Conservation (phyloP, 75 land plant genomes). For the Chamaecyparis obtusa region DNA sequence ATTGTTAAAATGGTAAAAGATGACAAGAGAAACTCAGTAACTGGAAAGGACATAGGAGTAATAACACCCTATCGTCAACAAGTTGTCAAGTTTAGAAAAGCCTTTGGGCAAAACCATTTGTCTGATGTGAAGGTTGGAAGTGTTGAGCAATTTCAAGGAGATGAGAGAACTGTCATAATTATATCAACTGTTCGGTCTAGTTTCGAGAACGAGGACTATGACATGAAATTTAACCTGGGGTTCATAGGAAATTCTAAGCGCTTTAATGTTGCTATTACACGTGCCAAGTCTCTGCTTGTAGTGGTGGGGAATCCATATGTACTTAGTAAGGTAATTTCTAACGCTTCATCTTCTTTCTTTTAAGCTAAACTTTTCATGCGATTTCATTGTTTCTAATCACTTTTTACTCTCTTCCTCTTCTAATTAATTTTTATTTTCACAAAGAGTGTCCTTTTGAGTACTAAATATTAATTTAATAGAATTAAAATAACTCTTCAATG, state of each 20-base stretch:
- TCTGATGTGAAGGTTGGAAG: slow-evolving; percentile 75
- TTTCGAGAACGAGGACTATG: slow-evolving; percentile 71
- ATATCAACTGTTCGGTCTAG: slow-evolving; percentile 88
- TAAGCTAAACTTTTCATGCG: background rate
- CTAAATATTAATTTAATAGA: background rate
- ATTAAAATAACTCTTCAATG: background rate
- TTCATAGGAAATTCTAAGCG: slow-evolving; percentile 82
- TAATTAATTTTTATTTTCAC: background rate
- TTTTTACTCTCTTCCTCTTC: background rate
- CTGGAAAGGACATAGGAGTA: slow-evolving; percentile 72
- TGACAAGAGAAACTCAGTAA: slow-evolving; percentile 24
- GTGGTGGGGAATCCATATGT: slow-evolving; percentile 87
- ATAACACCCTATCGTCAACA: slow-evolving; percentile 90
- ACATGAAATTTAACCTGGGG: slow-evolving; percentile 58
- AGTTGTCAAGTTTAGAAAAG: slow-evolving; percentile 61
- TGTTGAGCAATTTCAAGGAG: slow-evolving; percentile 92
- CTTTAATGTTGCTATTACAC: slow-evolving; percentile 89
- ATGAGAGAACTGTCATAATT: slow-evolving; percentile 75
- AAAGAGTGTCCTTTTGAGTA: background rate
- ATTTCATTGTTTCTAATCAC: background rate
- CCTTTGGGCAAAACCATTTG: slow-evolving; percentile 41
- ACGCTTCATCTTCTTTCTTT: background rate
- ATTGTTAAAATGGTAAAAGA: slow-evolving; percentile 47
- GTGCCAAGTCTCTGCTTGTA: slow-evolving; percentile 77
- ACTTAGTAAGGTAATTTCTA: slow-evolving; percentile 55